These are phyloP conservation scores for Myriosclerotinia curreyana DNA, from an alignment of 2,329 filamentous ascomycete genomes.

Conservation along the genomic window DNA sequence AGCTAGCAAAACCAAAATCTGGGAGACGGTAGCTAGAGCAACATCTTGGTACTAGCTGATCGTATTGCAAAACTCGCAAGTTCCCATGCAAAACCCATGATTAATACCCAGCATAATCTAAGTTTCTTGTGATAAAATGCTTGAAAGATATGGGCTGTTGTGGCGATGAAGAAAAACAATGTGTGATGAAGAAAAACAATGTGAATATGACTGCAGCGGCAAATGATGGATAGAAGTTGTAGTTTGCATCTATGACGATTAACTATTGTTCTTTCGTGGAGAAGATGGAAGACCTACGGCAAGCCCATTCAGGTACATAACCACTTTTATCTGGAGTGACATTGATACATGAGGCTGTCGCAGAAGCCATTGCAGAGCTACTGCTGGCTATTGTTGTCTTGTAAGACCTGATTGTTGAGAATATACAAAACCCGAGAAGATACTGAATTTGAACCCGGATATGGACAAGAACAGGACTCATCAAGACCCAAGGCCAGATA, in stretches of 20 bases:
- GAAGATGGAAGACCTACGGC: conserved; percentile 23
- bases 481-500: too few species aligned
- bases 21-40: conserved; percentile 38
- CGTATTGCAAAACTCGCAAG: conserved; percentile 43
- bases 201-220: conserved; percentile 41
- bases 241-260: conserved; percentile 34
- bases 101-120: conserved; percentile 45
- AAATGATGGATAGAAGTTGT: conserved; percentile 42
- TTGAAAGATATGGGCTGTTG: conserved; percentile 39
- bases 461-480: too few species aligned
- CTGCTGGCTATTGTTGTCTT: background rate
- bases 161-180: too few species aligned
- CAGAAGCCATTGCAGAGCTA: background rate
- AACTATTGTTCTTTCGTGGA: background rate
- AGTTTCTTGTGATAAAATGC: conserved; percentile 41
- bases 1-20: conserved; percentile 44
- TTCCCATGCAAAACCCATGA: conserved; percentile 47
- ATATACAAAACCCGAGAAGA: background rate
- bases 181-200: conserved; percentile 41
- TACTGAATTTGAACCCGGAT: background rate
- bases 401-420: background rate
- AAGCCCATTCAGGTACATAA: conserved; percentile 39
- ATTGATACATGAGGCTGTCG: conserved; percentile 5
- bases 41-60: conserved; percentile 41
- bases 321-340: conserved; percentile 11